A percentile compares a stretch with the other conserved stretches of the same genome.
These are phyloP conservation scores for Vaccinium darrowii DNA, from an alignment of 148 eudicot genomes.

Conservation along the genomic window DNA sequence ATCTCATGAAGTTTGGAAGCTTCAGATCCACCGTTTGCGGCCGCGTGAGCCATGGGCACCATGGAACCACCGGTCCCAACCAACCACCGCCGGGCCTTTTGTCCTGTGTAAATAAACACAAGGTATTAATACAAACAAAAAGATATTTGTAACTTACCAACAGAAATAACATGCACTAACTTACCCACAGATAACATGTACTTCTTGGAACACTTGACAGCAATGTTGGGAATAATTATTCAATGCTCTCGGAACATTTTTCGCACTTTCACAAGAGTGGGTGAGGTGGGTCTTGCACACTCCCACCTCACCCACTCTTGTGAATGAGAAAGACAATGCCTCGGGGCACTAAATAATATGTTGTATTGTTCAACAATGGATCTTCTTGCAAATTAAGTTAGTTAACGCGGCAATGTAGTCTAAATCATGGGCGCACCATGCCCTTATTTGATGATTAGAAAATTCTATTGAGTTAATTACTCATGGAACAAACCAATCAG, in stretches of 20 bases:
- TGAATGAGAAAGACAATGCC: not conserved
- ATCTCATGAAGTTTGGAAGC: no score
- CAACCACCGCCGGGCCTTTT: constrained; percentile 24
- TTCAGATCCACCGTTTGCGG: constrained; percentile 32
- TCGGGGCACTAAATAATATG: not conserved
- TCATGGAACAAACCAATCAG: no score
- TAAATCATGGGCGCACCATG: not conserved
- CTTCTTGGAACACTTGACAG: not conserved
- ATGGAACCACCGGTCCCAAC: constrained; percentile 40
- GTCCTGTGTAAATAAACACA: constrained; percentile 22
- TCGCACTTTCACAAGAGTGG: not conserved
- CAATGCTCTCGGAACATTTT: not conserved
- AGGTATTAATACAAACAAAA: not conserved
- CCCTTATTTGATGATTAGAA: not conserved
- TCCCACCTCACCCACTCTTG: not conserved
- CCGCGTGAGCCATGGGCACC: constrained; percentile 28
- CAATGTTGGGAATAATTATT: not conserved
- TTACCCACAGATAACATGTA: not conserved
- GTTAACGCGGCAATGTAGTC: not conserved
- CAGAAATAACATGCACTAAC: not conserved
- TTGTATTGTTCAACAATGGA: not conserved
- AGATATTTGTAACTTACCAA: not conserved
- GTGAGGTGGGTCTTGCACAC: not conserved
- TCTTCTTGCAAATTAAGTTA: not conserved
- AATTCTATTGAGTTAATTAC: not conserved